phyloP scores from a whole-genome alignment of 1,284 basidiomycete species.

The Ustilago nuda region DNA sequence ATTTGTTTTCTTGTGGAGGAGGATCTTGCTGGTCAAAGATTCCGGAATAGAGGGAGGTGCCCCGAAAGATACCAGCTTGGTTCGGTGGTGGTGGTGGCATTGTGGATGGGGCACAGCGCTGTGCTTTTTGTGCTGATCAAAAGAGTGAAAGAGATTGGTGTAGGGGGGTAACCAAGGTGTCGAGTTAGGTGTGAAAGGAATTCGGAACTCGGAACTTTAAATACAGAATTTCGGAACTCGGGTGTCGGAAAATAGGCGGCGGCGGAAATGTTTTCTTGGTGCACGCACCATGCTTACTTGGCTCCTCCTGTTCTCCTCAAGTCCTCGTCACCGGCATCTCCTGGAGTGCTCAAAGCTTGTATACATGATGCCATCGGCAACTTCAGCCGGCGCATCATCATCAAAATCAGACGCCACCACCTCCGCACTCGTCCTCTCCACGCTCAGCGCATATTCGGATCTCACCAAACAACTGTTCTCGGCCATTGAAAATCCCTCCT shows the following conservation, averaged over 20 bases:
- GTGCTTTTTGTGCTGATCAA: neutral
- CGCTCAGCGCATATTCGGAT: slow-evolving; percentile 41
- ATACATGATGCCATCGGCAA: neutral
- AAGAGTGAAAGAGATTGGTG: neutral
- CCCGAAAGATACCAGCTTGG: slow-evolving; percentile 22
- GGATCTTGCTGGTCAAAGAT: slow-evolving; percentile 36
- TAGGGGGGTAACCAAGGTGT: neutral
- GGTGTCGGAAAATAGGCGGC: neutral
- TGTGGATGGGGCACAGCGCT: neutral
- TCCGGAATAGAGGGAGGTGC: slow-evolving; percentile 53
- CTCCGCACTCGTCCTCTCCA: slow-evolving; percentile 33
- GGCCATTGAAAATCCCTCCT: slow-evolving; percentile 34
- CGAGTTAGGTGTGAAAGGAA: neutral
- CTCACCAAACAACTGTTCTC: slow-evolving; percentile 47
- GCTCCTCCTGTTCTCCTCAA: neutral
- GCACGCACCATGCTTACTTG: slow-evolving; percentile 13
- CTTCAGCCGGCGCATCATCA: slow-evolving; percentile 4
- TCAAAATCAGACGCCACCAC: slow-evolving; percentile 28
- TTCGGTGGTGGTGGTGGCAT: slow-evolving; percentile 14
- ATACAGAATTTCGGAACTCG: slow-evolving; percentile 8
- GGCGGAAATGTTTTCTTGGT: neutral
- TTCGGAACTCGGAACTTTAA: neutral
- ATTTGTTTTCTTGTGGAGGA: neutral
- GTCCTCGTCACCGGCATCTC: neutral
- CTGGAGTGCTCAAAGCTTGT: neutral